These are phyloP conservation scores for Taphrina sp. DNA, from an alignment of 1,139 yeast species.

Conservation along the genomic window DNA sequence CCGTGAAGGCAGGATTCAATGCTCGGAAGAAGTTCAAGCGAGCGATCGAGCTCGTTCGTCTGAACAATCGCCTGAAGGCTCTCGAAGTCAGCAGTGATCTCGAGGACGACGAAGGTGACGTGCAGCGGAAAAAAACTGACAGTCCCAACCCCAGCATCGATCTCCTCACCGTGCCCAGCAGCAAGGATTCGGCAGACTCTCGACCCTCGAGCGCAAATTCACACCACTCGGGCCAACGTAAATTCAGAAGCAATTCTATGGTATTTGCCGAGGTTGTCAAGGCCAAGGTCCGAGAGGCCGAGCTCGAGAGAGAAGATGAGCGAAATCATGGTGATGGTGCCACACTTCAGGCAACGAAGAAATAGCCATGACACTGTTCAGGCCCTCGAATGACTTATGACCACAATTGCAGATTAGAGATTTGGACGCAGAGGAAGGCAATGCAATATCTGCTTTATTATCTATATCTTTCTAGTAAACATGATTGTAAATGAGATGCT, in stretches of 20 bases:
- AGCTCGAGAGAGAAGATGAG: slow-evolving; percentile 24
- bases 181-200: neutral
- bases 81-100: slow-evolving; percentile 55
- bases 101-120: slow-evolving; percentile 51
- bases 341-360: no score
- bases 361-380: no score
- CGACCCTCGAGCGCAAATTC: slow-evolving; percentile 14
- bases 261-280: slow-evolving; percentile 37
- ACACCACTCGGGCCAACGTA: slow-evolving; percentile 7
- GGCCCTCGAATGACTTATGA: no score
- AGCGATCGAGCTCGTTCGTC: slow-evolving; percentile 77
- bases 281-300: slow-evolving; percentile 34
- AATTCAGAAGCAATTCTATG: slow-evolving; percentile 38
- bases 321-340: slow-evolving; percentile 2
- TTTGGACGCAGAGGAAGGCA: no score
- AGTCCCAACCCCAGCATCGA: slow-evolving; percentile 30
- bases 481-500: no score
- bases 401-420: no score
- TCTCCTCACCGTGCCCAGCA: slow-evolving; percentile 14
- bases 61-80: slow-evolving; percentile 69
- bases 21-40: slow-evolving; percentile 82
- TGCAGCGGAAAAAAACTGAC: slow-evolving; percentile 14
- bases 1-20: slow-evolving; percentile 68
- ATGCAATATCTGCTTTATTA: no score
- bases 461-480: no score